Base-by-base conservation (phyloP, 1,284 basidiomycete genomes). In the Malassezia equina region DNA sequence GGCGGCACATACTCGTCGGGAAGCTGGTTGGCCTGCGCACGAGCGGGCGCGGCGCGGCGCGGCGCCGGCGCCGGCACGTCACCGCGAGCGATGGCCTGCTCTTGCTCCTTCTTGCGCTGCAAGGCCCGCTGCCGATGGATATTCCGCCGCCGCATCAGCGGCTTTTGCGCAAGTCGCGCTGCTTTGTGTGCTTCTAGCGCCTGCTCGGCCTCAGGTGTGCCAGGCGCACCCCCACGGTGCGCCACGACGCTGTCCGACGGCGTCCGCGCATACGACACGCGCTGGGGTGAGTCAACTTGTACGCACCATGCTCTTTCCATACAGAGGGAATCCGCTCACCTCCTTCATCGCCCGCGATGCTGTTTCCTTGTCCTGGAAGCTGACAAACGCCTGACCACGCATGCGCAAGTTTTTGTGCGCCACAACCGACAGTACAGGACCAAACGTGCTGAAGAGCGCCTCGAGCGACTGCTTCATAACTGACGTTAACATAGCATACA, bases 1-100 rank as follows among this genome's bases (percentile, higher is more conserved):
- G 93, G 93, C 4, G 94, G 94, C 7, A 98, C 82, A 77, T 98
- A 98, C 76, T 98, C 93, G 85, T 99, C 93, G 28, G 94, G 91
- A 87, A 96, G 85, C 47, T 66, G 40, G 52, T 39, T 40, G 52
- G 59, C 47, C 58, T 66, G 55, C 24, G 54, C 36, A 25, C 25
- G 62, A 44, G 25, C 60, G 44, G 41, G 32, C 36, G 42, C 19
- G 28, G 43, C 43, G n/a, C 24, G 19, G 28, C 27, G 24, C 32
- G 36, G 47, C 24, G 31, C 21, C n/a, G 44, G 17, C 7, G 44
- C 27, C 19, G 51, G 34, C 17, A 32, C 41, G 21, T 48, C 46
- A 23, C 46, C 46, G 23, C 46, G 46, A 13, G 46, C 33, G 19
- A 39, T 28, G 29, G 46, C 46, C 8, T 34, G 23, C 23, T 48